These are phyloP conservation scores for Vitis cinerea DNA, from an alignment of 164 flowering plant species.

Conservation along the genomic window DNA sequence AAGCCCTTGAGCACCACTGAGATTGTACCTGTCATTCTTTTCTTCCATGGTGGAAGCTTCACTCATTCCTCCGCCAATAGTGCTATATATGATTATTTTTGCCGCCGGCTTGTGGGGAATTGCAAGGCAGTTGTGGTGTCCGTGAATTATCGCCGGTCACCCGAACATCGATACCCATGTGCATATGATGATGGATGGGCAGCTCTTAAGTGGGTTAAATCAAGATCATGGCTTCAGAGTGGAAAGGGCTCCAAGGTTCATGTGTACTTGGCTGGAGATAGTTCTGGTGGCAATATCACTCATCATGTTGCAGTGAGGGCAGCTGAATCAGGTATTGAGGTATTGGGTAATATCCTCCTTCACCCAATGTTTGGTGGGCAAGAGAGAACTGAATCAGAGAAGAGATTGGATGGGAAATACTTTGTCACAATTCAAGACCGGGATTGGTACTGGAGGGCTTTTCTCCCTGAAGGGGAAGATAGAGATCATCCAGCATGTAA, in stretches of 20 bases:
- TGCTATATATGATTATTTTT: slow-evolving; percentile 68
- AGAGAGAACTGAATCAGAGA: slow-evolving; percentile 58
- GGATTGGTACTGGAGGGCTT: slow-evolving; percentile 82
- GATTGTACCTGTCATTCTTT: slow-evolving; percentile 63
- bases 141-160: slow-evolving; percentile 64
- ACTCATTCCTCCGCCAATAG: slow-evolving; percentile 73
- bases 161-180: slow-evolving; percentile 60
- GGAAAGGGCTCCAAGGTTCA: slow-evolving; percentile 53
- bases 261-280: slow-evolving; percentile 67
- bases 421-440: slow-evolving; percentile 64
- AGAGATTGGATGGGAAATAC: slow-evolving; percentile 59
- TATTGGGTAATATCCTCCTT: slow-evolving; percentile 58
- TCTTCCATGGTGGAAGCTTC: slow-evolving; percentile 83
- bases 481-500: slow-evolving; percentile 73
- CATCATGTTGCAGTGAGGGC: slow-evolving; percentile 67
- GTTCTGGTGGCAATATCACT: slow-evolving; percentile 72
- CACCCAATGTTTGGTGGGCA: slow-evolving; percentile 75
- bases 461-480: slow-evolving; percentile 65
- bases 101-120: slow-evolving; percentile 52
- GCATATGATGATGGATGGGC: slow-evolving; percentile 80
- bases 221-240: slow-evolving; percentile 61
- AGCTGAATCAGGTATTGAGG: slow-evolving; percentile 48
- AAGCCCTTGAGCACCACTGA: slow-evolving; percentile 50
- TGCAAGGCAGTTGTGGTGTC: slow-evolving; percentile 70
- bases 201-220: slow-evolving; percentile 63